These are phyloP conservation scores for Exobasidium rhododendri DNA, from an alignment of 1,284 basidiomycete species.

Conservation along the genomic window DNA sequence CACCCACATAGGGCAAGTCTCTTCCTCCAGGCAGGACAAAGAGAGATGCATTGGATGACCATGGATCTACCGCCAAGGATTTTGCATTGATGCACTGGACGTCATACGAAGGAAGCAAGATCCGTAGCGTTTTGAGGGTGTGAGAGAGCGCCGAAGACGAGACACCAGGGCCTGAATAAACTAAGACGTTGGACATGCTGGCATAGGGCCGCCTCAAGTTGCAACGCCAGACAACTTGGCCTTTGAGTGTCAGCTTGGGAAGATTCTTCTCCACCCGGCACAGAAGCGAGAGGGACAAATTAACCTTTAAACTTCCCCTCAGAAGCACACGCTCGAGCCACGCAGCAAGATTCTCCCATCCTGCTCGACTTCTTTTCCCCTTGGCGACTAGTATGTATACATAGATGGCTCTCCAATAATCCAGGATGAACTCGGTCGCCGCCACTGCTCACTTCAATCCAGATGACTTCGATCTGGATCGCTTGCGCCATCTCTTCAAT, in stretches of 20 bases:
- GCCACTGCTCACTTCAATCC: no score
- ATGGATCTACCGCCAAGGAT: constrained; percentile 40
- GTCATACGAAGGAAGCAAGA: constrained; percentile 38
- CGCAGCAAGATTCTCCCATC: no score
- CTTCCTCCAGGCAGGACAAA: constrained; percentile 44
- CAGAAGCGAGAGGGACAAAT: no score
- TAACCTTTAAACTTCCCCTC: no score
- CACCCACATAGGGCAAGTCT: constrained; percentile 41
- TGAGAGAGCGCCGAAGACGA: constrained; percentile 44
- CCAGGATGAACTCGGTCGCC: no score
- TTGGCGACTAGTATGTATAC: no score
- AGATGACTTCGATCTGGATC: background rate
- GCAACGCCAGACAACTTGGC: no score
- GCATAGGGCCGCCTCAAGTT: no score
- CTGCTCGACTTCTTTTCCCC: no score
- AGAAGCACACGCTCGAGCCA: background rate
- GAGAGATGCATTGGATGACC: constrained; percentile 33
- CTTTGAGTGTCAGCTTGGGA: no score
- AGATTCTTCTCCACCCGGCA: no score
- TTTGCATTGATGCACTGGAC: constrained; percentile 35
- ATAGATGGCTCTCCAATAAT: no score
- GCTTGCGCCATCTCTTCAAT: constrained; percentile 58
- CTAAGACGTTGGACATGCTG: constrained; percentile 43
- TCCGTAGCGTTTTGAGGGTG: constrained; percentile 34
- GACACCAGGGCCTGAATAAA: constrained; percentile 45